Evolutionary conservation across 371 early-diverging fungal genomes (phyloP), one percentile per base, ranked within the genome.

Genomic region (Amoeboradix gromovi): DNA sequence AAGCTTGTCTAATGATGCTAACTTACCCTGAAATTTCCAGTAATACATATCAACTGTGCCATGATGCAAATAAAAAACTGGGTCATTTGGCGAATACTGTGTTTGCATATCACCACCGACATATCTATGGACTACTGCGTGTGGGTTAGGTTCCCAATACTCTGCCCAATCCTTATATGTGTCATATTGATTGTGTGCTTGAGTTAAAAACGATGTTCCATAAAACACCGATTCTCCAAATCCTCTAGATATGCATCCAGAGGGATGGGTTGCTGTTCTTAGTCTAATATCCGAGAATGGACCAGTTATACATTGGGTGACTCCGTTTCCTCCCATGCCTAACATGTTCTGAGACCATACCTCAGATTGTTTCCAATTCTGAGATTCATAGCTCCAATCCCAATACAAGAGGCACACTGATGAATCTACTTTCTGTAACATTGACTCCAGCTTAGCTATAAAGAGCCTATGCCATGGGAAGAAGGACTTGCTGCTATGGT

Each of bases 51-150:
- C 81, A n/a, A 81, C 70, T 65, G 78, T 77, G 31, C 76, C 76
- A 66, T 81, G 81, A 71, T 81, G 80, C 72, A 78, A 71, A 31
- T 70, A 75, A 73, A 81, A 81, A 68, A 78, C 71, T 31, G 78
- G 75, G 66, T 81, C 81, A 69, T 77, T 78, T 2, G 81, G 80
- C 28, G 77, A 73, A 65, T 72, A 69, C 69, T 65, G 69, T 0
- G 75, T 73, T 0, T 71, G 67, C 67, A 80, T 80, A 70, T 80
- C 80, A 67, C 80, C 80, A 70, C 79, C 80, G 27, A 80, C 67
- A 31, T 22, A 16, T 29, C 30, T 16, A 30, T 68, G 68, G 28
- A 67, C 5, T 2, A 67, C 48, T 48, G 48, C 48, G 48, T 48
- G 48, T 22, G 48, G 48, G 22, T 48, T 48, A 22, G 22, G 12